Conservation (phyloP, 2,329 filamentous ascomycete genomes). For the Fulvia fulva region DNA sequence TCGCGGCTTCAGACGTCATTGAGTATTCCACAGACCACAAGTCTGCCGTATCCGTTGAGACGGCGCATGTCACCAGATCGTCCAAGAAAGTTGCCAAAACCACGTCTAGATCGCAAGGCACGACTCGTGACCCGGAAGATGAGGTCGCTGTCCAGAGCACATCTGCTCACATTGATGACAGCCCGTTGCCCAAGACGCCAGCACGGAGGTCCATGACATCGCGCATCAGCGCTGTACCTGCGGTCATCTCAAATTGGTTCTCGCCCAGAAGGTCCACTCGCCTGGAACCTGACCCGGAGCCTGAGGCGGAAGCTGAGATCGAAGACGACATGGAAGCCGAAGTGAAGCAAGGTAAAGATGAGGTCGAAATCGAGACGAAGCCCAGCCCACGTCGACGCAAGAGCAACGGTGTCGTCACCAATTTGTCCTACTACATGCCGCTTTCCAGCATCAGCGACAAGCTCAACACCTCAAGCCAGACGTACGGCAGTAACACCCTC, state of each 20-base stretch:
- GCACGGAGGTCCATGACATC: conserved; percentile 26
- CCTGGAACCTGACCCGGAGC: not conserved
- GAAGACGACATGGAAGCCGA: not conserved
- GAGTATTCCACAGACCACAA: not conserved
- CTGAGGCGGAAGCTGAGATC: not conserved
- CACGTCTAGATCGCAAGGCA: not conserved
- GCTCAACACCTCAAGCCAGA: conserved; percentile 39
- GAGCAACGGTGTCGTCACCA: conserved; percentile 36
- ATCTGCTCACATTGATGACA: not conserved
- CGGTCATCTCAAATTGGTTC: conserved; percentile 37
- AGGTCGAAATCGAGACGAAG: not conserved
- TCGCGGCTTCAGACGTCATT: not conserved
- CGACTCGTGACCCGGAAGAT: not conserved
- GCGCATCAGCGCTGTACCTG: conserved; percentile 31
- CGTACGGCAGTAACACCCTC: conserved; percentile 31
- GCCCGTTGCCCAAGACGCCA: conserved; percentile 13
- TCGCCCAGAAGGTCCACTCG: conserved; percentile 27
- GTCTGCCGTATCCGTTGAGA: not conserved
- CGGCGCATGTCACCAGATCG: not conserved
- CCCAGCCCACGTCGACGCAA: not conserved
- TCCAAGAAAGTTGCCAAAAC: not conserved
- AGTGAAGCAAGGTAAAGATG: not conserved
- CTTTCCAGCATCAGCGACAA: conserved; percentile 37
- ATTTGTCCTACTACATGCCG: conserved; percentile 45
- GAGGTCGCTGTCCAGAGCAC: not conserved